Percentiles rank a stretch among this genome's conserved stretches.
These are phyloP conservation scores for Dendrothele bispora DNA, from an alignment of 768 basidiomycete genomes.

Conservation along the genomic window DNA sequence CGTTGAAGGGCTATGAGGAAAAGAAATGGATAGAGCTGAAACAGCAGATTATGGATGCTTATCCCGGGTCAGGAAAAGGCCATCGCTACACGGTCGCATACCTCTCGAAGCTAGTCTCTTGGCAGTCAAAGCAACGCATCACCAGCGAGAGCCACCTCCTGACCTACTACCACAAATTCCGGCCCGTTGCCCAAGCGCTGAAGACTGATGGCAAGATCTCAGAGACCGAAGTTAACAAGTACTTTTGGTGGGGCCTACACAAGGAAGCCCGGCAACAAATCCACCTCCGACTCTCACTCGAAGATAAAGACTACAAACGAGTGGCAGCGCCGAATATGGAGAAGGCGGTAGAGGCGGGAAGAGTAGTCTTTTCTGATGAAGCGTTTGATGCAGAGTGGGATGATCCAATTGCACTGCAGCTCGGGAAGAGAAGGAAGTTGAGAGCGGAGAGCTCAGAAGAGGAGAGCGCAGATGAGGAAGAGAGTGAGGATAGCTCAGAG, in stretches of 20 bases:
- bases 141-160: background rate
- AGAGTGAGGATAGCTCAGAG: too few relatives aligned
- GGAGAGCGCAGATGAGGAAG: too few relatives aligned
- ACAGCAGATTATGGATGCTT: conserved; percentile 7
- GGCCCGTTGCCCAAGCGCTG: background rate
- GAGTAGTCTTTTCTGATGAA: too few relatives aligned
- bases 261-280: background rate
- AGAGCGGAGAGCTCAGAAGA: too few relatives aligned
- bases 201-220: background rate
- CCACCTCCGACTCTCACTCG: background rate
- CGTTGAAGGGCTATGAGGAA: conserved; percentile 9
- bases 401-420: too few relatives aligned
- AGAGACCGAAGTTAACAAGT: background rate
- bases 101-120: background rate
- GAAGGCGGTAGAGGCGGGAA: background rate
- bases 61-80: background rate
- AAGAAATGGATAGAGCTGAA: conserved; percentile 9
- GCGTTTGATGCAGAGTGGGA: too few relatives aligned
- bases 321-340: conserved; percentile 7
- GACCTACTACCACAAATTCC: background rate
- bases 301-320: conserved; percentile 10
- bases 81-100: background rate
- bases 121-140: background rate
- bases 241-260: background rate
- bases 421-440: too few relatives aligned